Conservation (phyloP, 805 yeast genomes). For the Ogataea nakhonphanomensis region DNA sequence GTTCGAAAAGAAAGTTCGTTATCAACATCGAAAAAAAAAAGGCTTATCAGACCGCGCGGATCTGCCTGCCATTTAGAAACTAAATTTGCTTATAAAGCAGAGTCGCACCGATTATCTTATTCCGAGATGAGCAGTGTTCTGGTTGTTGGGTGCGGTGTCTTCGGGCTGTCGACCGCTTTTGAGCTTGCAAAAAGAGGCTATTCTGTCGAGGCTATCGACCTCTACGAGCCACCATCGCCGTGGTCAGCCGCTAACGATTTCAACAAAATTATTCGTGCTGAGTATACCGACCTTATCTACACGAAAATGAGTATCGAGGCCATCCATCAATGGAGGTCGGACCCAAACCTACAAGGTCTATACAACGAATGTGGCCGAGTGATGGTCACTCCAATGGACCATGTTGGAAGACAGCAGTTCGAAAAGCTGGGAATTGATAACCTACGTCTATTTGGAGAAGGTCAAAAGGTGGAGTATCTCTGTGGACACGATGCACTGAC, state of each 20-base stretch:
- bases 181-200: conserved; percentile 38
- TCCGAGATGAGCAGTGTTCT: conserved; percentile 27
- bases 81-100: background rate
- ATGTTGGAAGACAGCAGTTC: conserved; percentile 36
- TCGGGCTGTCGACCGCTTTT: conserved; percentile 52
- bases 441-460: conserved; percentile 29
- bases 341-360: conserved; percentile 32
- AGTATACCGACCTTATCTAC: conserved; percentile 42
- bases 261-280: conserved; percentile 48
- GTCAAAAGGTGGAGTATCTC: conserved; percentile 27
- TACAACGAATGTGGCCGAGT: conserved; percentile 43
- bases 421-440: conserved; percentile 37
- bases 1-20: background rate
- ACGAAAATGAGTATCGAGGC: conserved; percentile 45
- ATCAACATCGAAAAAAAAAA: background rate
- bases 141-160: conserved; percentile 59
- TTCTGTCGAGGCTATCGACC: conserved; percentile 41
- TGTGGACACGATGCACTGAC: conserved; percentile 33
- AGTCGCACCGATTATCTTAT: background rate
- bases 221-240: conserved; percentile 50
- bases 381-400: conserved; percentile 34
- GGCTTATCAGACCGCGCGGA: conserved; percentile 9
- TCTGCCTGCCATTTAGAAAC: background rate
- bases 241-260: conserved; percentile 79
- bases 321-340: conserved; percentile 35